Conservation (phyloP, 2,329 filamentous ascomycete species). For the Penicillium sp. region DNA sequence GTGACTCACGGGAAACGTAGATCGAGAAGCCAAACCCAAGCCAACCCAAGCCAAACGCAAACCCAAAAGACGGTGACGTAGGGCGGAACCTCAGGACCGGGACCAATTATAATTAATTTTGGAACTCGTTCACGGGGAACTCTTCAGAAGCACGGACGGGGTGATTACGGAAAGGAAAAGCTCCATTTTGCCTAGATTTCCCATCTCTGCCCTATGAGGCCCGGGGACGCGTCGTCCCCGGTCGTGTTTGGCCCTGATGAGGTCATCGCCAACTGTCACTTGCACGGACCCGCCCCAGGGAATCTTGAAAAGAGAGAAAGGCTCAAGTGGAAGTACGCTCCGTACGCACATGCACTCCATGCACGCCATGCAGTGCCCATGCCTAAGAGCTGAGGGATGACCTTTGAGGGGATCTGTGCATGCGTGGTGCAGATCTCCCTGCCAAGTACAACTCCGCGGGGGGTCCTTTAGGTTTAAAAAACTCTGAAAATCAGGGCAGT, state of each 20-base stretch:
- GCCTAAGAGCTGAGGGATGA: neutral
- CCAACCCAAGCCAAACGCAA: no score
- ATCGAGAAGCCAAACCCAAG: neutral
- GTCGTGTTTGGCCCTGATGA: slow-evolving; percentile 6
- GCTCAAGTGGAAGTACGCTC: neutral
- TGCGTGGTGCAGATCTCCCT: neutral
- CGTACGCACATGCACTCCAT: neutral
- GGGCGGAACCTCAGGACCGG: neutral
- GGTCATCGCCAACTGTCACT: slow-evolving; percentile 17
- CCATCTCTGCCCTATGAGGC: neutral
- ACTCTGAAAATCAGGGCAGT: slow-evolving; percentile 12
- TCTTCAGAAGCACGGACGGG: neutral
- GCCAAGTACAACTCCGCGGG: neutral
- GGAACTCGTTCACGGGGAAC: neutral
- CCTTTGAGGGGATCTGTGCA: neutral
- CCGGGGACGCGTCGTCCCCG: neutral
- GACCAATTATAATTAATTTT: neutral
- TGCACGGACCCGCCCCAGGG: slow-evolving; percentile 6
- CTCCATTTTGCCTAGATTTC: neutral
- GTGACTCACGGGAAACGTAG: neutral
- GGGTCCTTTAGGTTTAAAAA: neutral
- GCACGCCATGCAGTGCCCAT: neutral
- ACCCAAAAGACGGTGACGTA: neutral
- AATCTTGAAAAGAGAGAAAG: neutral
- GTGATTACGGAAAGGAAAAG: neutral